Base-by-base conservation (phyloP, 2,329 filamentous ascomycete genomes). In the Colletotrichum sp. region DNA sequence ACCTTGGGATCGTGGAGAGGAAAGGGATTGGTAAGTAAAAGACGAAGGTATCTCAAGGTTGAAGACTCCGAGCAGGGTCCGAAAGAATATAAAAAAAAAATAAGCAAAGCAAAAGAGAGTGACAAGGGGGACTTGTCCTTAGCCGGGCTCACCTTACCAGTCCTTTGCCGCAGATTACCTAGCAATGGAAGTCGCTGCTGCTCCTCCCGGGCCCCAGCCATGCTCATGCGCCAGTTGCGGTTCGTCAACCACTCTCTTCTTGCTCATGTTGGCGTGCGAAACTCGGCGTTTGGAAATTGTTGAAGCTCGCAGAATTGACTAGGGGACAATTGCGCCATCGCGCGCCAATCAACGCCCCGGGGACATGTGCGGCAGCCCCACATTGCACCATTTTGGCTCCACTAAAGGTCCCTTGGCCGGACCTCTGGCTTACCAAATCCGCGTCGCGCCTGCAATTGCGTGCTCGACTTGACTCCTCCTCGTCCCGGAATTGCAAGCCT, bases 321-420 rank as follows among this genome's bases (percentile, higher is more conserved):
- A 76, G 71, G 74, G 64, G 29, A 65, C 59, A 76, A 76, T 76
- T 76, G 74, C 74, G 74, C 74, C 74, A 76, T 76, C 70, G 74
- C 59, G 70, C 74, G 65, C 74, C 74, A 76, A 76, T 76, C 34
- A 74, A 12, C 27, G 34, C 6, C 13, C 9, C 8, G 9, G n/a
- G 8, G 27, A 12, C 36, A 25, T 22, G 30, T 65, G 49, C 59
- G 7, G n/a, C 34, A 39, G 74, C 27, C 70, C 74, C 74, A 76
- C 59, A 76, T 76, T 76, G 64, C 74, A 74, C 74, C 74, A 76
- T 76, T 69, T 74, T 39, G 5, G 59, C 65, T 62, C 74, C 74
- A 76, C 74, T 73, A 34, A 34, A 72, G 39, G 69, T 25, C 69
- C 73, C 69, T 67, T 44, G 69, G 44, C 34, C 59, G 57, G 39